Base-by-base conservation (phyloP, 148 eudicot species). In the Amaranthus cruentus region DNA sequence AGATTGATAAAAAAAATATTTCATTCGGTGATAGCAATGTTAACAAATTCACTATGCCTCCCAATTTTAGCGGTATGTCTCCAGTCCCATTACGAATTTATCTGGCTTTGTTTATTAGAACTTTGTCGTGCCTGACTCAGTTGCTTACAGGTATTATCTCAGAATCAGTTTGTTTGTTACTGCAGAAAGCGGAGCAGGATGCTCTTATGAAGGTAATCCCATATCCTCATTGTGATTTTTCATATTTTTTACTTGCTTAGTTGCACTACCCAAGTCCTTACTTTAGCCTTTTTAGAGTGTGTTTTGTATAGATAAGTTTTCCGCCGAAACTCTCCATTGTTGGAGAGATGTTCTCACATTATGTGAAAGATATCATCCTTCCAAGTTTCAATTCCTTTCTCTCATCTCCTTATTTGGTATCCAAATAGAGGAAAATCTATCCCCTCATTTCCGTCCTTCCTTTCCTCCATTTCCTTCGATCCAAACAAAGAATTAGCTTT, bases 111-210 rank as follows among this genome's bases (percentile, higher is more conserved):
- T 1, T 7, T 38, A 2, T 58, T 47, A 9, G 28, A 3, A 15
- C 7, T 47, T 69, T 49, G 28, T 13, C 6, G 60, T 70, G 42
- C n/a, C 28, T 12, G 28, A 49, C 48, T 49, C 64, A 49, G 47
- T 11, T 71, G 68, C 66, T 79, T 85, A 73, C 88, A 92, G 97
- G 91, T 73, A 83, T 92, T 51, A 72, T 85, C 47, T 75, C 82
- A 10, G 90, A 88, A 68, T 83, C 93, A 14, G 82, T 92, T 62
- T 78, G 78, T 75, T 69, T 71, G 69, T 65, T 92, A 71, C 71
- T 92, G 75, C 88, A 90, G 69, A 88, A 80, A 60, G 91, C 81
- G 18, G 98, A 88, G 70, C 87, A 88, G 21, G 88, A 87, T 77
- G 88, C 88, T 50, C 76, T 88, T 72, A 47, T 80, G 72, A 80